Conservation (phyloP, 768 basidiomycete species). For the Termitomyces sp. region DNA sequence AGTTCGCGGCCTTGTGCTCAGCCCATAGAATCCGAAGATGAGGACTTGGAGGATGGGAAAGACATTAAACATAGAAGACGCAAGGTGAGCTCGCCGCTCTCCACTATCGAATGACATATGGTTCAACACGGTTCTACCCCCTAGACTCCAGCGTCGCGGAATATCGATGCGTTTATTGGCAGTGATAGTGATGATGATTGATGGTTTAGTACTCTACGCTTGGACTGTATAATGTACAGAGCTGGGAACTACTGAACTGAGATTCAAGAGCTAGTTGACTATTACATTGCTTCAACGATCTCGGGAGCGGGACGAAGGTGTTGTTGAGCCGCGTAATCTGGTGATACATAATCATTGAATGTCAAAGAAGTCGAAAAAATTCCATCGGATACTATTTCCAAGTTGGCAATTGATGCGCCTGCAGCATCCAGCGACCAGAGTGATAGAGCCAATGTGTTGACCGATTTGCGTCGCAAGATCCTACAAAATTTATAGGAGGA, state of each 20-base stretch:
- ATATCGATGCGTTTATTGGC: slow-evolving; percentile 65
- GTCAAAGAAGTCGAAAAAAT: slow-evolving; percentile 32
- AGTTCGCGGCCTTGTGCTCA: neutral
- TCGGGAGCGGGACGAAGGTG: slow-evolving; percentile 22
- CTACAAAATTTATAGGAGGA: slow-evolving; percentile 14
- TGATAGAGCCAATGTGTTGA: slow-evolving; percentile 41
- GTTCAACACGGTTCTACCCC: slow-evolving; percentile 18
- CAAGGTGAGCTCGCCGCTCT: slow-evolving; percentile 29
- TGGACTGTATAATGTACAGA: neutral
- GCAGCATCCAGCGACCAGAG: slow-evolving; percentile 41
- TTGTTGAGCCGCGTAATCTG: slow-evolving; percentile 34
- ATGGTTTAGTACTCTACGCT: slow-evolving; percentile 2
- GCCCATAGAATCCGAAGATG: slow-evolving; percentile 18
- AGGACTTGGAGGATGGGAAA: slow-evolving; percentile 17
- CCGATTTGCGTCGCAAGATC: slow-evolving; percentile 33
- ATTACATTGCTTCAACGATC: slow-evolving; percentile 26
- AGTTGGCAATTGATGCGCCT: slow-evolving; percentile 36
- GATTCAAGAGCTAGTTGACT: neutral
- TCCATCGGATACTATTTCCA: slow-evolving; percentile 39
- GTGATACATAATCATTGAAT: slow-evolving; percentile 35
- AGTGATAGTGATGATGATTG: slow-evolving; percentile 69
- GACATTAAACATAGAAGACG: slow-evolving; percentile 29
- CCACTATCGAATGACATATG: neutral
- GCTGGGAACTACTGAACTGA: neutral
- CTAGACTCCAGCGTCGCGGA: slow-evolving; percentile 28